phyloP scores from a whole-genome alignment of 208 protist genomes.

The Zelonia costaricensis region DNA sequence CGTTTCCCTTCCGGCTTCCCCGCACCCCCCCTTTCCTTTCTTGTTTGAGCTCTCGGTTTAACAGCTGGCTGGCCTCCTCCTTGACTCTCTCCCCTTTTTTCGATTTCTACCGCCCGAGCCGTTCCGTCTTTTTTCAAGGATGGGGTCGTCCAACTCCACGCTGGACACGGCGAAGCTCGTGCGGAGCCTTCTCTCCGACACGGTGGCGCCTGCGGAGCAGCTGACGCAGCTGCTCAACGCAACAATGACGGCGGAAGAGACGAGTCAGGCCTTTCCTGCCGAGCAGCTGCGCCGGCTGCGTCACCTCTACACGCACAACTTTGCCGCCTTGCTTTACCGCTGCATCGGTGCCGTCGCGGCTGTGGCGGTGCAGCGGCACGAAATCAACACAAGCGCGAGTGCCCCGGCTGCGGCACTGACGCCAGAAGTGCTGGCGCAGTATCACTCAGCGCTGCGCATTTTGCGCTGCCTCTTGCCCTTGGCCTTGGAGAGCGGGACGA shows the following conservation, averaged over 20 bases:
- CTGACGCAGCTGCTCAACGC: slow-evolving; percentile 41
- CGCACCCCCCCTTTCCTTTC: neutral
- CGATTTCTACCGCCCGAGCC: too few relatives aligned
- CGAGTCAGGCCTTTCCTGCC: slow-evolving; percentile 48
- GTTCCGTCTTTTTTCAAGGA: slow-evolving; percentile 15
- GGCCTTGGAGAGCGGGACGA: slow-evolving; percentile 64
- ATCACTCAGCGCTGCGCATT: slow-evolving; percentile 61
- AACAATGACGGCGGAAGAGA: slow-evolving; percentile 44
- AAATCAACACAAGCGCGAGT: slow-evolving; percentile 23
- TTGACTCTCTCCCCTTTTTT: slow-evolving; percentile 1
- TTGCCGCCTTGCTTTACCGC: slow-evolving; percentile 67
- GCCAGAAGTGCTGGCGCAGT: slow-evolving; percentile 25
- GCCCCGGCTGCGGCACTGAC: slow-evolving; percentile 15
- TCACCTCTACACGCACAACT: slow-evolving; percentile 83
- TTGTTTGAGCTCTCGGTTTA: neutral
- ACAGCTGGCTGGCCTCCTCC: neutral
- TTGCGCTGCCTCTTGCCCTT: slow-evolving; percentile 68
- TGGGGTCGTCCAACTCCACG: slow-evolving; percentile 73
- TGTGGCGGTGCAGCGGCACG: slow-evolving; percentile 29
- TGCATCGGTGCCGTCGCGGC: slow-evolving; percentile 64
- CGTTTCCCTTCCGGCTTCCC: too few relatives aligned
- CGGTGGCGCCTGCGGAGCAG: slow-evolving; percentile 21
- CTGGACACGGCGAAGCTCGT: slow-evolving; percentile 56
- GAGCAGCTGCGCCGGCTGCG: slow-evolving; percentile 60
- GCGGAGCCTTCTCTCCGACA: slow-evolving; percentile 30